phyloP scores from a whole-genome alignment of 495 filamentous ascomycete genomes.

The Aspergillus funiculosus region DNA sequence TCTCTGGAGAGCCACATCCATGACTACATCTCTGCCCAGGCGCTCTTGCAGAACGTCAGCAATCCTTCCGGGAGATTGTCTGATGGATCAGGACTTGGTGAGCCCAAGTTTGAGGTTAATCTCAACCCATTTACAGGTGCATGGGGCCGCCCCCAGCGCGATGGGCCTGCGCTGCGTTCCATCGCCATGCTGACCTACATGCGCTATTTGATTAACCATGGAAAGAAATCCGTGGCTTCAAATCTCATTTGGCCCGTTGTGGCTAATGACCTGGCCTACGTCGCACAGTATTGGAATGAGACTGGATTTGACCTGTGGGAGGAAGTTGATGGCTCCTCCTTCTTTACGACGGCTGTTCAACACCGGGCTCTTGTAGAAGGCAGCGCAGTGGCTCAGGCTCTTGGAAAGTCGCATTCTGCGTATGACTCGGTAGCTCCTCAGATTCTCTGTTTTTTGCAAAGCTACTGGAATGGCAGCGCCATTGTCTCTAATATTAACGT shows the following conservation, averaged over 20 bases:
- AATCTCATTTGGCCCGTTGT: slow-evolving; percentile 58
- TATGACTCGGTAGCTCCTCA: slow-evolving; percentile 51
- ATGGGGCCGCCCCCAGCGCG: too few relatives aligned
- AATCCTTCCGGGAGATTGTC: too few relatives aligned
- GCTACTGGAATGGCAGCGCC: slow-evolving; percentile 42
- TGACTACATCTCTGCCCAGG: too few relatives aligned
- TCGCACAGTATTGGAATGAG: slow-evolving; percentile 65
- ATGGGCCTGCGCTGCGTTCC: too few relatives aligned
- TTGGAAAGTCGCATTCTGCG: slow-evolving; percentile 36
- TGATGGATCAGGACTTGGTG: too few relatives aligned
- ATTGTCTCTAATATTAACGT: slow-evolving; percentile 42
- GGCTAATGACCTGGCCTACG: slow-evolving; percentile 54
- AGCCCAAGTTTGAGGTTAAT: too few relatives aligned
- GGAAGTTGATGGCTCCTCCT: slow-evolving; percentile 56
- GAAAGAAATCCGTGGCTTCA: too few relatives aligned
- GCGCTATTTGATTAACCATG: too few relatives aligned
- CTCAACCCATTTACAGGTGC: too few relatives aligned
- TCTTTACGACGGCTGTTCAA: slow-evolving; percentile 57
- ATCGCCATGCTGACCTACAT: too few relatives aligned
- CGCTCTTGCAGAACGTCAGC: too few relatives aligned
- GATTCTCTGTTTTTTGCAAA: slow-evolving; percentile 44
- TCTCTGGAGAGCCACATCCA: too few relatives aligned
- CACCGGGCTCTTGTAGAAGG: slow-evolving; percentile 58
- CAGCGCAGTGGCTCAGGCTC: slow-evolving; percentile 45
- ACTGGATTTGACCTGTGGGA: slow-evolving; percentile 61